Evolutionary conservation across 1,284 basidiomycete genomes (phyloP).

Genomic region (Paramarasmius palmivorus): DNA sequence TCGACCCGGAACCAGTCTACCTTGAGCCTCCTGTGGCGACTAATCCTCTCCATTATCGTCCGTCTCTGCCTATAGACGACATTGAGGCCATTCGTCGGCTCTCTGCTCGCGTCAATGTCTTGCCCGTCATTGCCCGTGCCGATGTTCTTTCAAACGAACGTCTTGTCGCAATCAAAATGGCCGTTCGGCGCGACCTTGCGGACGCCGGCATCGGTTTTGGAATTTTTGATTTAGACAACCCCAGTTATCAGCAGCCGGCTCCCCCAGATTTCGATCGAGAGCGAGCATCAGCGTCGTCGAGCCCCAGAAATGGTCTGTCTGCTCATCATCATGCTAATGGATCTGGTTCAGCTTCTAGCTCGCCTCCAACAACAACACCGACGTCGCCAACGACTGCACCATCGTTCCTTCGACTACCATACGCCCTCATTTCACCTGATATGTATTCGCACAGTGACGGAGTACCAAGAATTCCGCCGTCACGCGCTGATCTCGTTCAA

Average conservation of each 20-base stretch:
- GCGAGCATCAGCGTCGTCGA: too few species aligned
- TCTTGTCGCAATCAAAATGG: conserved; percentile 72
- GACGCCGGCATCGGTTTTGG: conserved; percentile 82
- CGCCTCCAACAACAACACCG: background rate
- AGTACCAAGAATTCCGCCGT: conserved; percentile 42
- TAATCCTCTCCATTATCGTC: conserved; percentile 64
- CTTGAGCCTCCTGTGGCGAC: conserved; percentile 75
- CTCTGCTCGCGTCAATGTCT: conserved; percentile 91
- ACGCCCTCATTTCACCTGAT: conserved; percentile 4
- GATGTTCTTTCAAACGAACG: conserved; percentile 92
- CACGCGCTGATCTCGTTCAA: conserved; percentile 43
- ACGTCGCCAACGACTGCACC: background rate
- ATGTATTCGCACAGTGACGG: background rate
- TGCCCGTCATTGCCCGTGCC: conserved; percentile 91
- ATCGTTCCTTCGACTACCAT: conserved; percentile 18
- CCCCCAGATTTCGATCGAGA: background rate
- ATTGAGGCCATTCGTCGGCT: conserved; percentile 89
- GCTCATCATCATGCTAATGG: too few species aligned
- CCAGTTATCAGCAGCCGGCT: conserved; percentile 40
- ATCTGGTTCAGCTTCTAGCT: background rate
- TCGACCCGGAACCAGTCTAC: conserved; percentile 71
- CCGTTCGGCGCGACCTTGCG: conserved; percentile 74
- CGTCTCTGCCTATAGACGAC: conserved; percentile 73
- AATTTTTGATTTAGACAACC: conserved; percentile 73
- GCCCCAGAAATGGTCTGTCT: too few species aligned